A percentile compares a stretch with the other conserved stretches of the same genome.
Conservation (phyloP, 1,139 yeast genomes). For the Spencermartinsiella ligniputridi region DNA sequence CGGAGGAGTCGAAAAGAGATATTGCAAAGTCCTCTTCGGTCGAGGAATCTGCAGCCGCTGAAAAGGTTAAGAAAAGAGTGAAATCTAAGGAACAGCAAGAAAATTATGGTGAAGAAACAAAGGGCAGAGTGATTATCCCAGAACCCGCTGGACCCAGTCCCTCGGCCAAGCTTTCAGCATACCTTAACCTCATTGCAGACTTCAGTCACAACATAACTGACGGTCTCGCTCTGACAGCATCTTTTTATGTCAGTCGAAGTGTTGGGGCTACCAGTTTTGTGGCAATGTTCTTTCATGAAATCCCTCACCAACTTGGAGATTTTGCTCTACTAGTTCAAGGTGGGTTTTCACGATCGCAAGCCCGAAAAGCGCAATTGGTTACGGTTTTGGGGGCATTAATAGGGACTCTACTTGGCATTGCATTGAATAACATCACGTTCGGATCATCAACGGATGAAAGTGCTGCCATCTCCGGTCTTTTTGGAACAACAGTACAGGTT, state of each 20-base stretch:
- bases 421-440: slow-evolving; percentile 39
- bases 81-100: neutral
- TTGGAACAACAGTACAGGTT: slow-evolving; percentile 46
- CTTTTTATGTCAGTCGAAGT: slow-evolving; percentile 52
- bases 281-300: slow-evolving; percentile 66
- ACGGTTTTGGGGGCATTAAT: slow-evolving; percentile 59
- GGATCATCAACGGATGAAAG: neutral
- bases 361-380: slow-evolving; percentile 57
- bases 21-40: neutral
- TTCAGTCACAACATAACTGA: slow-evolving; percentile 67
- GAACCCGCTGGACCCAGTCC: slow-evolving; percentile 12
- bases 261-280: slow-evolving; percentile 62
- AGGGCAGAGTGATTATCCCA: slow-evolving; percentile 5
- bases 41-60: neutral
- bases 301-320: slow-evolving; percentile 74
- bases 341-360: slow-evolving; percentile 58
- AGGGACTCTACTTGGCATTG: slow-evolving; percentile 61
- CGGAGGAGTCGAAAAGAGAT: neutral
- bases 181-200: slow-evolving; percentile 59
- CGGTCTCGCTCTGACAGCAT: slow-evolving; percentile 63
- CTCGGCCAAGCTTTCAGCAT: slow-evolving; percentile 45
- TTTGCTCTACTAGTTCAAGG: slow-evolving; percentile 62
- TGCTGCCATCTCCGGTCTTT: slow-evolving; percentile 35
- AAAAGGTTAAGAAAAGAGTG: neutral
- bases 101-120: slow-evolving; percentile 10